Evolutionary conservation across 495 filamentous ascomycete genomes (phyloP).

Genomic region (Xylaria cubensis): DNA sequence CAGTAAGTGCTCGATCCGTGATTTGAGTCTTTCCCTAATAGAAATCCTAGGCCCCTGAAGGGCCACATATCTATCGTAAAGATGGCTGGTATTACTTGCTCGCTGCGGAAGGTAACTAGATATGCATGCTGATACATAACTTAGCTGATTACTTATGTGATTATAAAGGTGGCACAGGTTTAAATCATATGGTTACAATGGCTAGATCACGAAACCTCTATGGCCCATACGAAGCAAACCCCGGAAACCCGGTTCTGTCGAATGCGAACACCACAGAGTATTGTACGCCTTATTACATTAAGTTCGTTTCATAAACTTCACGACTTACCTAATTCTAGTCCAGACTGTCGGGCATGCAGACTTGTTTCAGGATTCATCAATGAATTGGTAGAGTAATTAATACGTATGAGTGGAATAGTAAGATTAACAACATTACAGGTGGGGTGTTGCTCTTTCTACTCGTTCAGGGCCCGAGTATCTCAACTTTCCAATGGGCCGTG

Average conservation of each 20-base stretch:
- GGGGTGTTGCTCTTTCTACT: slow-evolving; percentile 53
- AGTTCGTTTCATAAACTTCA: too few relatives aligned
- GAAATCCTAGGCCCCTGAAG: slow-evolving; percentile 59
- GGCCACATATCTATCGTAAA: slow-evolving; percentile 68
- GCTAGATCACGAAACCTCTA: slow-evolving; percentile 52
- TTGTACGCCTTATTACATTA: slow-evolving; percentile 36
- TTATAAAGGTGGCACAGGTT: slow-evolving; percentile 57
- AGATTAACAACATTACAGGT: slow-evolving; percentile 33
- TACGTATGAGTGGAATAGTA: neutral
- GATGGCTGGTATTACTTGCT: slow-evolving; percentile 71
- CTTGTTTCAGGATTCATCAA: slow-evolving; percentile 11
- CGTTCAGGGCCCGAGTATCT: slow-evolving; percentile 53
- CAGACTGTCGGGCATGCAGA: slow-evolving; percentile 19
- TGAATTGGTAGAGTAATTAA: neutral
- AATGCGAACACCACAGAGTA: slow-evolving; percentile 57
- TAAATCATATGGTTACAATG: slow-evolving; percentile 62
- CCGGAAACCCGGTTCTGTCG: slow-evolving; percentile 61
- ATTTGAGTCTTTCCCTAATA: neutral
- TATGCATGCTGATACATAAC: neutral
- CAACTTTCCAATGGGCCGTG: slow-evolving; percentile 67
- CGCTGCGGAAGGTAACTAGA: slow-evolving; percentile 61
- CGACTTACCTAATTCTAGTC: neutral
- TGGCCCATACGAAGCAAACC: slow-evolving; percentile 63
- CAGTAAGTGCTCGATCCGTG: slow-evolving; percentile 26
- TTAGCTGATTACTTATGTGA: neutral